Evolutionary conservation across 495 filamentous ascomycete species (phyloP).

Genomic region (Parmelia sp.): DNA sequence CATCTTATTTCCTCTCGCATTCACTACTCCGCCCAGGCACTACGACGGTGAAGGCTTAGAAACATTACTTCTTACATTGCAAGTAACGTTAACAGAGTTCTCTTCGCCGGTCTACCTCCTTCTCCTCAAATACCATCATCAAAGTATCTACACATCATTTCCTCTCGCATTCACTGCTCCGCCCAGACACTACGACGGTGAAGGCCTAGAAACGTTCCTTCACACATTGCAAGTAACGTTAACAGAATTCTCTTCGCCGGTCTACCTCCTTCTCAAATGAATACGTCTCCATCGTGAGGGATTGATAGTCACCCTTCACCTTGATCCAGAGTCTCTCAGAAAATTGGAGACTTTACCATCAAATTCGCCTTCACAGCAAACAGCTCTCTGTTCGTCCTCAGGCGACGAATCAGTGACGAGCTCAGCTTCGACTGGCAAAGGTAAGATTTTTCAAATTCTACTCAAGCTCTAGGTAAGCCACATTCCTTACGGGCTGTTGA

Average conservation of each 20-base stretch:
- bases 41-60: not conserved
- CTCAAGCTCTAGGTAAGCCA: not conserved
- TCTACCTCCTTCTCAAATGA: not conserved
- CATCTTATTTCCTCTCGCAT: not conserved
- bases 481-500: not conserved
- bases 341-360: not conserved
- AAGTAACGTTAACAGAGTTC: too few relatives aligned
- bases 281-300: not conserved
- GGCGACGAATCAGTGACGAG: too few relatives aligned
- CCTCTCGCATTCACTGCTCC: too few relatives aligned
- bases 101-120: too few relatives aligned
- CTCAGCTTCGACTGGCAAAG: not conserved
- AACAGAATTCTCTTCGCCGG: not conserved
- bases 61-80: not conserved
- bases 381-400: not conserved
- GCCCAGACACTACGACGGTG: not conserved
- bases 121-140: too few relatives aligned
- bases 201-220: not conserved
- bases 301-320: not conserved
- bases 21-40: not conserved
- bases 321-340: not conserved
- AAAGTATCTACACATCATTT: too few relatives aligned
- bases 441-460: not conserved
- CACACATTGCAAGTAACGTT: not conserved
- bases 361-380: not conserved